Conservation (phyloP, 139 green algal species). For the Chlorokybus atmophyticus region DNA sequence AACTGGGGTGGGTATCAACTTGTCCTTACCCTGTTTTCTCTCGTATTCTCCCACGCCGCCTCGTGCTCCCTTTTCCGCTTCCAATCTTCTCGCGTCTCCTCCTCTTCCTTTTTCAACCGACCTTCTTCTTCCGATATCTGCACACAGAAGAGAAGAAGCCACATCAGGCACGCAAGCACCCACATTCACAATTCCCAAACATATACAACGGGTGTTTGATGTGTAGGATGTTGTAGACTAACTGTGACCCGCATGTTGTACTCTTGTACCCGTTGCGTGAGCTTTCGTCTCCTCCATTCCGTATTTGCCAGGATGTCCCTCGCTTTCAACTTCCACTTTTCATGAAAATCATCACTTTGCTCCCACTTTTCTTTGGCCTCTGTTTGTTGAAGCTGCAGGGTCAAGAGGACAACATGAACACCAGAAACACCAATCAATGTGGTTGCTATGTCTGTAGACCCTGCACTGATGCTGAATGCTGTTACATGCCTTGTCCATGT, state of each 20-base stretch:
- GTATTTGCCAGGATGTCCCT: slow-evolving; percentile 19
- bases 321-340: slow-evolving; percentile 27
- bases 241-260: neutral
- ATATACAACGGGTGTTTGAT: neutral
- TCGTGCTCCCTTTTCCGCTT: slow-evolving; percentile 27
- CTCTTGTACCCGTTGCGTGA: slow-evolving; percentile 8
- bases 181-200: neutral
- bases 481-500: too few relatives aligned
- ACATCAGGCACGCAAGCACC: neutral
- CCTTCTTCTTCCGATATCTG: slow-evolving; percentile 31
- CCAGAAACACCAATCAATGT: too few relatives aligned
- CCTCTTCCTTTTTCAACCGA: slow-evolving; percentile 24
- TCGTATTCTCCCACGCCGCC: slow-evolving; percentile 28
- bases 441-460: too few relatives aligned
- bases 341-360: slow-evolving; percentile 21
- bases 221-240: neutral
- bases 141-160: neutral
- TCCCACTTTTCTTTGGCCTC: too few relatives aligned
- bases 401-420: too few relatives aligned
- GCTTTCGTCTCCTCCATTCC: slow-evolving; percentile 23
- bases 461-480: too few relatives aligned
- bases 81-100: slow-evolving; percentile 17
- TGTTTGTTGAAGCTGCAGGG: too few relatives aligned
- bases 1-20: neutral
- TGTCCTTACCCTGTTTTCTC: slow-evolving; percentile 23